Percentiles rank a stretch among this genome's conserved stretches.
Evolutionary conservation across 179 eudicot genomes (phyloP).

Genomic region (Silene noctiflora): DNA sequence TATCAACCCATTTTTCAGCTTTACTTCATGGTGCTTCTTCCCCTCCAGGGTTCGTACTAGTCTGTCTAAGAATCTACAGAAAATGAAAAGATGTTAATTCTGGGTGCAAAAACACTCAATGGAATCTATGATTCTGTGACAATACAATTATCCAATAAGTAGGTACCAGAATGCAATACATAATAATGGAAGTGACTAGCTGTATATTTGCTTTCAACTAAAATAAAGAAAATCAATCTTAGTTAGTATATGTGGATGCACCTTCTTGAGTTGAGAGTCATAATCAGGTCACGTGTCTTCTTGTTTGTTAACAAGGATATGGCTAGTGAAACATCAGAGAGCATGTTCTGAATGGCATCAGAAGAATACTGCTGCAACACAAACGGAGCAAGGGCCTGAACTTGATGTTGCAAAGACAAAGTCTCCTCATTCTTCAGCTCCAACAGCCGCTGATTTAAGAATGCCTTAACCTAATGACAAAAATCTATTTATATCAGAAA

Average conservation of each 20-base stretch:
- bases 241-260: slow-evolving; percentile 15
- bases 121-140: background rate
- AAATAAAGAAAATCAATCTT: background rate
- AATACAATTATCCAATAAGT: background rate
- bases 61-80: slow-evolving; percentile 77
- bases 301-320: slow-evolving; percentile 67
- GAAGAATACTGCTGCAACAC: slow-evolving; percentile 83
- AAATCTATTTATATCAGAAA: background rate
- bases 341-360: slow-evolving; percentile 74
- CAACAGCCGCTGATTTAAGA: slow-evolving; percentile 66
- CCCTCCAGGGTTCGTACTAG: slow-evolving; percentile 78
- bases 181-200: background rate
- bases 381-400: slow-evolving; percentile 88
- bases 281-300: slow-evolving; percentile 78
- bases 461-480: slow-evolving; percentile 68
- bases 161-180: background rate
- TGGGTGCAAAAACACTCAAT: slow-evolving; percentile 6
- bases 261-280: slow-evolving; percentile 98
- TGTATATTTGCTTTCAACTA: background rate
- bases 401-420: slow-evolving; percentile 88
- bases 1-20: slow-evolving; percentile 79
- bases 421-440: slow-evolving; percentile 81
- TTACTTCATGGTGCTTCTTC: slow-evolving; percentile 90
- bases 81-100: slow-evolving; percentile 10
- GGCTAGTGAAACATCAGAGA: slow-evolving; percentile 61